Conservation (phyloP, 2,329 filamentous ascomycete genomes). For the Trichophyton mentagrophytes region DNA sequence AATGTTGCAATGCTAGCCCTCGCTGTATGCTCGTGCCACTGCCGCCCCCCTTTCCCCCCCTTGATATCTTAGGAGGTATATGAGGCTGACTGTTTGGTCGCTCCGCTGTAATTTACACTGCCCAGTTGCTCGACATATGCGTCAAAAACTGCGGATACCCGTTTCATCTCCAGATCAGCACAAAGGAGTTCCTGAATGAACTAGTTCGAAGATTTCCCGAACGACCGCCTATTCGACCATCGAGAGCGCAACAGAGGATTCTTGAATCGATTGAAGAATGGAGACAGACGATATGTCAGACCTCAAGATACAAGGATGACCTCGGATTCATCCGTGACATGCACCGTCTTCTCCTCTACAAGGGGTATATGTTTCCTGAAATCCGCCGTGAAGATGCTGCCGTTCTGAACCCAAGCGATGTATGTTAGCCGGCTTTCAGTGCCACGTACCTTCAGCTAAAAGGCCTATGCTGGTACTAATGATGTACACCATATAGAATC, state of each 20-base stretch:
- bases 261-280: slow-evolving; percentile 96
- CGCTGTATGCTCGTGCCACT: slow-evolving; percentile 38
- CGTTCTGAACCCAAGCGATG: slow-evolving; percentile 90
- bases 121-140: slow-evolving; percentile 82
- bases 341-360: slow-evolving; percentile 90
- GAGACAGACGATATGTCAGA: slow-evolving; percentile 96
- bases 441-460: slow-evolving; percentile 7
- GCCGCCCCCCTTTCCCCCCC: neutral
- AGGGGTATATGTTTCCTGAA: slow-evolving; percentile 91
- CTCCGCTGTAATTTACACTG: neutral
- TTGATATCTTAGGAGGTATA: neutral
- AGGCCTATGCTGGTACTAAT: slow-evolving; percentile 1
- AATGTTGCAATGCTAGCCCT: slow-evolving; percentile 87
- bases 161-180: slow-evolving; percentile 95
- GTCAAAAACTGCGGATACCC: slow-evolving; percentile 99
- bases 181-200: slow-evolving; percentile 98
- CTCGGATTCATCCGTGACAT: slow-evolving; percentile 93
- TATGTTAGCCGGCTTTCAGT: slow-evolving; percentile 38
- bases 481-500: slow-evolving; percentile 46
- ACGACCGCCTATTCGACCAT: slow-evolving; percentile 71
- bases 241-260: slow-evolving; percentile 80
- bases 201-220: slow-evolving; percentile 92
- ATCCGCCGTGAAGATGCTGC: slow-evolving; percentile 87
- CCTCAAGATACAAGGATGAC: slow-evolving; percentile 93
- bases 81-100: neutral